Conservation (phyloP, 495 filamentous ascomycete genomes). For the Talaromyces liani region DNA sequence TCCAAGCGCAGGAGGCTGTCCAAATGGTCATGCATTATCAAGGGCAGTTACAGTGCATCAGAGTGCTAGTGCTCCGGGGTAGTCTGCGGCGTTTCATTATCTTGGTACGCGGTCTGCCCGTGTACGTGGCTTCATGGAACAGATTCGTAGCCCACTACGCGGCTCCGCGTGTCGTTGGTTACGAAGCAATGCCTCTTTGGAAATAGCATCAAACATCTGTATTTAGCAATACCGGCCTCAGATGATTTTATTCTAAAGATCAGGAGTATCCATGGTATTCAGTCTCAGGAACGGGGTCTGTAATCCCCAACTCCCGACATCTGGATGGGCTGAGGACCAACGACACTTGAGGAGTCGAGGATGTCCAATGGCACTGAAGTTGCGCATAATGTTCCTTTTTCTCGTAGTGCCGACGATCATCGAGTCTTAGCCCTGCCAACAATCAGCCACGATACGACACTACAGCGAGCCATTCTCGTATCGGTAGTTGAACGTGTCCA, state of each 20-base stretch:
- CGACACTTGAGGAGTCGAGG: not conserved
- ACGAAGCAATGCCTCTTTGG: not conserved
- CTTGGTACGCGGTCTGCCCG: not conserved
- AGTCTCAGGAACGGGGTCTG: not conserved
- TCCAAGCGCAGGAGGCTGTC: not conserved
- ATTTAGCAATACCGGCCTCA: not conserved
- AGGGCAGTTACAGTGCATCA: not conserved
- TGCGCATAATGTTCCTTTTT: not conserved
- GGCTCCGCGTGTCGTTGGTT: not conserved
- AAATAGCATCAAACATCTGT: not conserved
- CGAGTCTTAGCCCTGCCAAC: not conserved
- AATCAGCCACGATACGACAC: slow-evolving; percentile 5
- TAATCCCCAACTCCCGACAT: not conserved
- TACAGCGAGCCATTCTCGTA: not conserved
- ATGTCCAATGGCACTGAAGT: not conserved
- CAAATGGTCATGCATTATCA: not conserved
- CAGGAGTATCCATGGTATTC: not conserved
- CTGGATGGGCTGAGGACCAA: not conserved
- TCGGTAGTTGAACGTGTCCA: not conserved
- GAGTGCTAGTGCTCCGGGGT: not conserved
- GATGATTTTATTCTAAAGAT: not conserved
- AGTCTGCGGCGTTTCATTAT: not conserved
- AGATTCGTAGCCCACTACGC: not conserved
- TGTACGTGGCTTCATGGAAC: not conserved
- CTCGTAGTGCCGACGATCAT: not conserved